Percentiles rank a stretch among this genome's conserved stretches.
phyloP scores from a whole-genome alignment of 805 yeast genomes.

The Ogataea paraovalis region DNA sequence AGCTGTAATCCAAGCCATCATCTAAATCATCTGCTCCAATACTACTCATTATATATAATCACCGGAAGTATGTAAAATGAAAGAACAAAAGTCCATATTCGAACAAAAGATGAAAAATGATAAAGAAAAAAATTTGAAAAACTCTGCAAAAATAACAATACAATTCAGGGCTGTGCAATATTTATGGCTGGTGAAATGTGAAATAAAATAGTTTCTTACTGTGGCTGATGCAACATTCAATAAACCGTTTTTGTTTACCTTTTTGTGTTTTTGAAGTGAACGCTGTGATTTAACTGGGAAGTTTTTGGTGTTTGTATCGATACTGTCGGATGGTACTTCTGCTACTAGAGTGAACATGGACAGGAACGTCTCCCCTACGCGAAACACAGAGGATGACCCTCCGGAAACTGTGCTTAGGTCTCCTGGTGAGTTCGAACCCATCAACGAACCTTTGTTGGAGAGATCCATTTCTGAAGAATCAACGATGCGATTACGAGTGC shows the following conservation, averaged over 20 bases:
- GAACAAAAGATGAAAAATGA: not conserved
- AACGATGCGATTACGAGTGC: not conserved
- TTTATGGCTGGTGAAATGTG: no score
- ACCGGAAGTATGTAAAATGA: not conserved
- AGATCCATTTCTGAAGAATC: not conserved
- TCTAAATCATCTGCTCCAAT: slow-evolving; percentile 68
- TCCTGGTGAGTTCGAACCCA: not conserved
- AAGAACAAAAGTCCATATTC: not conserved
- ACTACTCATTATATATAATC: slow-evolving; percentile 2
- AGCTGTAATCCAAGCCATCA: slow-evolving; percentile 64
- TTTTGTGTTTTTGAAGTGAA: no score
- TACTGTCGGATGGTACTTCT: no score
- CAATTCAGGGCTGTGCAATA: no score
- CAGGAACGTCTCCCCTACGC: not conserved
- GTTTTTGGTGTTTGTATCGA: no score
- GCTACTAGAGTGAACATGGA: not conserved
- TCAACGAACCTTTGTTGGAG: not conserved
- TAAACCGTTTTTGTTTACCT: no score
- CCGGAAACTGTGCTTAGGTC: not conserved
- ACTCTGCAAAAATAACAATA: no score
- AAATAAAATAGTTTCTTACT: no score
- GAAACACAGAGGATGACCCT: not conserved
- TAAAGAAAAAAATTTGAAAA: no score
- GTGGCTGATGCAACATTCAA: no score
- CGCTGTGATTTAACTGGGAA: no score